Percentiles rank a stretch among this genome's conserved stretches.
Conservation (phyloP, 1,284 basidiomycete genomes). For the Malassezia sp. region DNA sequence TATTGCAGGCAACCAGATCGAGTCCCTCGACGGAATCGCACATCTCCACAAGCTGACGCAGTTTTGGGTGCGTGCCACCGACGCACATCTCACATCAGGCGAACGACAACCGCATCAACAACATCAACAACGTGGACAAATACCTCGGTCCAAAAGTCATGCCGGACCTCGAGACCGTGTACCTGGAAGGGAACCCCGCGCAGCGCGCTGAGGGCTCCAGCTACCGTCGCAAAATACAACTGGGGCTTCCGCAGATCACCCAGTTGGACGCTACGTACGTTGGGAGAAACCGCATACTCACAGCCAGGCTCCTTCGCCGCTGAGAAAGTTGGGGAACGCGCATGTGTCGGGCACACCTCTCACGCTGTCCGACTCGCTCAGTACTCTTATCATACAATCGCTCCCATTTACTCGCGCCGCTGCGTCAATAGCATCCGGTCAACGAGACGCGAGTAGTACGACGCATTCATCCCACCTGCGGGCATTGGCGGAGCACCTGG, state of each 20-base stretch:
- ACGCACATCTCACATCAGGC: conserved; percentile 53
- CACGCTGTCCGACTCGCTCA: no score
- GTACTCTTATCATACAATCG: no score
- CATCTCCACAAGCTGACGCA: conserved; percentile 71
- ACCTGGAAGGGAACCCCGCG: conserved; percentile 87
- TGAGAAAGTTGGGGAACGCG: not conserved
- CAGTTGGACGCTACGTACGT: conserved; percentile 92
- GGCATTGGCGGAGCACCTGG: conserved; percentile 36
- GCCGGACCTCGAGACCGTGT: conserved; percentile 68
- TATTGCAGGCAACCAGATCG: conserved; percentile 72
- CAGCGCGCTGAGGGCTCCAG: conserved; percentile 64
- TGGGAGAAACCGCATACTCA: not conserved
- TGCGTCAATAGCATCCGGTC: conserved; percentile 28
- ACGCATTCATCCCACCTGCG: conserved; percentile 27
- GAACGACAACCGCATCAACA: conserved; percentile 70
- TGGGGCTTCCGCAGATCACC: conserved; percentile 72
- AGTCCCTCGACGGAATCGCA: conserved; percentile 64
- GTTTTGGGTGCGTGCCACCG: conserved; percentile 75
- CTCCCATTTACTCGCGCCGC: no score
- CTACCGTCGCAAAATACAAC: conserved; percentile 79
- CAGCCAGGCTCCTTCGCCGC: conserved; percentile 3
- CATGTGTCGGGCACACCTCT: no score
- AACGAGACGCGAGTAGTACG: conserved; percentile 32
- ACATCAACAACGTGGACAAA: conserved; percentile 58
- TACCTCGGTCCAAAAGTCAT: conserved; percentile 58